Evolutionary conservation across 805 yeast species (phyloP), one percentile per base, ranked within the genome.

Genomic region (Komagataella phaffii): DNA sequence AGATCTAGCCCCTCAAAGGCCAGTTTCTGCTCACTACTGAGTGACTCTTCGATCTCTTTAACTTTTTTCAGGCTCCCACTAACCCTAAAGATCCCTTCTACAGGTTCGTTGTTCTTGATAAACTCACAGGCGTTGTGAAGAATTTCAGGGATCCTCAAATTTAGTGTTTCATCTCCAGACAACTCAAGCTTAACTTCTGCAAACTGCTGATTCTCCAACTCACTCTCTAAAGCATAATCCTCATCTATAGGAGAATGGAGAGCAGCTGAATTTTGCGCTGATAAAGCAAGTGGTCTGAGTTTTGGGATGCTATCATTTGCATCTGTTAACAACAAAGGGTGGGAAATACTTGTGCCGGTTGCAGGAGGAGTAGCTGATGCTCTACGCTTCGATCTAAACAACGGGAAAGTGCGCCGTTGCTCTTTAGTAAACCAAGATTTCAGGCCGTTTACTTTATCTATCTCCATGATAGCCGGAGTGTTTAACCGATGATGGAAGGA

Each of bases 11-110:
- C 46, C 18, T 49, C 52, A 10, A 46, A 24, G 19, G 48, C 30
- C 7, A 17, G 12, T 4, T 24, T 44, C 14, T 49, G 49, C n/a
- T 54, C 49, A 3, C 55, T 58, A 24, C 54, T 51, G 21, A 68
- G 58, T 48, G 53, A 51, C 4, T 49, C 7, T 51, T 68, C 72
- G 48, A 67, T 57, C 18, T 51, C 46, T 49, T 62, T 64, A 40
- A 66, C 61, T 50, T 66, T 67, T 46, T 61, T 61, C 36, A 68
- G 56, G 10, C 68, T 59, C 6, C 70, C 69, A 53, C 67, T 67
- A 52, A 68, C 62, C 53, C 72, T 55, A 53, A 68, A 68, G n/a
- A 67, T 57, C 10, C 72, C 72, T 55, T 68, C 69, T 3, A 59
- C 55, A 3, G 61, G 62, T 1, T 56, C 61, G 45, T 56, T 52